Base-by-base conservation (phyloP, 805 yeast species). In the Clavispora santaluciae region DNA sequence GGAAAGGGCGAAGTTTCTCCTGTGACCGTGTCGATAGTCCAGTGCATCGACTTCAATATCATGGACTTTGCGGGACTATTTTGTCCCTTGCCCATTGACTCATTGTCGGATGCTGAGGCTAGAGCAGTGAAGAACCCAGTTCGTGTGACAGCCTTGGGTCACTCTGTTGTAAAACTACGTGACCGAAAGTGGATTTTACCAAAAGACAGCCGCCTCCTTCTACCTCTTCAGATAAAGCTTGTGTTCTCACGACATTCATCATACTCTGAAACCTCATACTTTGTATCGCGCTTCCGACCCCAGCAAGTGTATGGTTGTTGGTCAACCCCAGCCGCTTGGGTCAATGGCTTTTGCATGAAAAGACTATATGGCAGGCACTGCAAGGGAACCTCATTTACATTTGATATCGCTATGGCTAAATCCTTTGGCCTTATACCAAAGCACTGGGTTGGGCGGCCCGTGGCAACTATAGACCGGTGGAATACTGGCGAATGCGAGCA, bases 231-330 rank as follows among this genome's bases (percentile, higher is more conserved):
- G 9, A 42, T 73, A 2, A 56, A 56, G 35, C 59, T 69, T 12
- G 50, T 70, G 6, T 75, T 66, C 47, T 71, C 77, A 4, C 51
- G 78, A 33, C 79, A 75, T 44, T 71, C 78, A 1, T 70, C 78
- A 2, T 75, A 62, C 42, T 36, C 60, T 6, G 79, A 75, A 46
- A 55, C 63, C 12, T 43, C 55, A 13, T 40, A 59, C 8, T 63
- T 75, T 10, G 50, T 74, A 1, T 44, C 55, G 5, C 30, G 56
- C 23, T 66, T 75, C 38, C 53, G 43, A 8, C 75, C 76, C 0
- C 48, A 40, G 10, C 70, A 70, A 36, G 74, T 74, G 0, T 71
- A 60, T 36, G 78, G 78, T 0, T 66, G 72, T 35, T 61, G 60
- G n/a, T 68, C 59, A 26, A 59, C 66, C 1, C 35, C 29, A 7